phyloP scores from a whole-genome alignment of 1,284 basidiomycete genomes.

The Trichosporon sp. region DNA sequence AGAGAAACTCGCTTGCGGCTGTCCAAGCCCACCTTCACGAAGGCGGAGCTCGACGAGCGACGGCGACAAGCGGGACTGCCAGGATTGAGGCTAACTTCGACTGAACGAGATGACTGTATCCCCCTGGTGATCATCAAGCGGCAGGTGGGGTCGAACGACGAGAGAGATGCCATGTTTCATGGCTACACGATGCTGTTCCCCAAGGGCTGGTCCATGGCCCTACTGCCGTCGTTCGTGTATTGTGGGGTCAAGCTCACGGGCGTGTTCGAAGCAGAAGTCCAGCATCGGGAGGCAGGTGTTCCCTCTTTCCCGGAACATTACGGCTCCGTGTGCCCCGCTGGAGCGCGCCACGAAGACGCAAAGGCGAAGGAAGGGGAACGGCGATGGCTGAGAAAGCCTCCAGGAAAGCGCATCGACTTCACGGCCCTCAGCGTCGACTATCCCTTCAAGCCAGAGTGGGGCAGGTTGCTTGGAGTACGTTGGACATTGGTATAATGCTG shows the following conservation, averaged over 20 bases:
- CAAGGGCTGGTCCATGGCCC: conserved; percentile 79
- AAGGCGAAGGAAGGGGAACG: conserved; percentile 55
- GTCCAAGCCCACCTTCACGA: conserved; percentile 65
- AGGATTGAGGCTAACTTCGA: conserved; percentile 63
- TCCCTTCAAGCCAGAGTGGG: conserved; percentile 75
- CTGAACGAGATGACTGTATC: conserved; percentile 69
- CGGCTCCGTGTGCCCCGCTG: conserved; percentile 56
- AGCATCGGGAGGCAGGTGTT: conserved; percentile 70
- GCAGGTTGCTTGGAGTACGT: conserved; percentile 53
- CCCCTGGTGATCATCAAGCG: conserved; percentile 76
- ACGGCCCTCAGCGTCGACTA: conserved; percentile 61
- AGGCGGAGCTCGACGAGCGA: conserved; percentile 75
- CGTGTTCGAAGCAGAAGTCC: conserved; percentile 67
- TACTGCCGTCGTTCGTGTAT: conserved; percentile 71
- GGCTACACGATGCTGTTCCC: conserved; percentile 83
- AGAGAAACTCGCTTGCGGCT: conserved; percentile 41
- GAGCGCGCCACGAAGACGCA: conserved; percentile 54
- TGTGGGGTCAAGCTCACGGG: conserved; percentile 77
- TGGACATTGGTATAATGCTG: not conserved
- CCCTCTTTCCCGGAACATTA: conserved; percentile 78
- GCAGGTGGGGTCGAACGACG: conserved; percentile 24
- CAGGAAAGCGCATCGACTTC: conserved; percentile 74
- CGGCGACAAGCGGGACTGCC: conserved; percentile 69
- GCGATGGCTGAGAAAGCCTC: conserved; percentile 74
- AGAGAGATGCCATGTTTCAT: conserved; percentile 53